These are phyloP conservation scores for Penicillium longicatenatum DNA, from an alignment of 495 filamentous ascomycete species.

Conservation along the genomic window DNA sequence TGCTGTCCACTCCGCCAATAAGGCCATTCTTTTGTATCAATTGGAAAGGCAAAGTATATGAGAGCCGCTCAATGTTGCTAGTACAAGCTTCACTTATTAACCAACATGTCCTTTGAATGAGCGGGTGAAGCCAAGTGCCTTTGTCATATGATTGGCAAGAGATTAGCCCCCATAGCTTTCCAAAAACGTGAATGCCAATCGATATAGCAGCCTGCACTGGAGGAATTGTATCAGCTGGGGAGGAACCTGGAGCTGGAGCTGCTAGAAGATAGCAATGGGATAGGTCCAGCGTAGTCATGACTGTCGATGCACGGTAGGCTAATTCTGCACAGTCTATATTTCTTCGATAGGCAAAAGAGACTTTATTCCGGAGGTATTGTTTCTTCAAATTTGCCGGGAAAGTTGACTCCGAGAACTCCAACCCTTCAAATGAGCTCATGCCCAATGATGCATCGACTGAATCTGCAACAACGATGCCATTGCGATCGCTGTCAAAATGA, in stretches of 20 bases:
- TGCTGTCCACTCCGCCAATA: not conserved
- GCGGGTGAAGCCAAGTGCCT: slow-evolving; percentile 78
- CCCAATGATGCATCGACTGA: slow-evolving; percentile 70
- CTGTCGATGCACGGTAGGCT: slow-evolving; percentile 74
- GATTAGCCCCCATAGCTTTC: slow-evolving; percentile 83
- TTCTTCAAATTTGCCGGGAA: slow-evolving; percentile 72
- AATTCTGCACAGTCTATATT: slow-evolving; percentile 54
- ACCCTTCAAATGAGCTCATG: slow-evolving; percentile 74
- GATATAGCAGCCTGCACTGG: slow-evolving; percentile 81
- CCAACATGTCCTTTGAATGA: slow-evolving; percentile 82
- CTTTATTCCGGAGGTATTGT: slow-evolving; percentile 65
- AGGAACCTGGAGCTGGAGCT: slow-evolving; percentile 77
- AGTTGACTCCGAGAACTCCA: slow-evolving; percentile 83
- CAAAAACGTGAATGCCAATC: slow-evolving; percentile 85
- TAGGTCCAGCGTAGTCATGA: slow-evolving; percentile 64
- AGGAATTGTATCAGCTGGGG: slow-evolving; percentile 75
- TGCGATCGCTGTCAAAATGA: slow-evolving; percentile 77
- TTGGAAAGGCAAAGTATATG: slow-evolving; percentile 76
- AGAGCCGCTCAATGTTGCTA: slow-evolving; percentile 81
- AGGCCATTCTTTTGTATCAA: not conserved
- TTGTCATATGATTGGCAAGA: slow-evolving; percentile 80
- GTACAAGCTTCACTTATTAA: slow-evolving; percentile 78
- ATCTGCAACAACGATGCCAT: slow-evolving; percentile 82
- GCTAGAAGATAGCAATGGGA: slow-evolving; percentile 79
- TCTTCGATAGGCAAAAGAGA: slow-evolving; percentile 27